Evolutionary conservation across 805 yeast species (phyloP).

Genomic region (Lipomyces orientalis): DNA sequence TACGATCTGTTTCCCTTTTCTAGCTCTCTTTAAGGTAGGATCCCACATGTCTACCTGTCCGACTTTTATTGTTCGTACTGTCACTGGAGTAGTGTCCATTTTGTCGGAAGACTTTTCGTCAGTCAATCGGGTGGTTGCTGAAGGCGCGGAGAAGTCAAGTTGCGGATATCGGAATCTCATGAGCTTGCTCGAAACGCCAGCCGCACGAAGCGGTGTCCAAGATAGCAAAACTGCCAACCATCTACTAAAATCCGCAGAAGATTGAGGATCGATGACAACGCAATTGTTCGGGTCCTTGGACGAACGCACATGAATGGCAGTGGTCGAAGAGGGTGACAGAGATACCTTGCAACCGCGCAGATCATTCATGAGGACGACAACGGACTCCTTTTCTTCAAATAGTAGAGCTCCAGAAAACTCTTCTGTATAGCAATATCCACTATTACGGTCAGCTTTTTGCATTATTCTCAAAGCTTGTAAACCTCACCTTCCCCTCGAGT

Average conservation of each 20-base stretch:
- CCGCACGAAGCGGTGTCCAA: constrained; percentile 35
- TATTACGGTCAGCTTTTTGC: neutral
- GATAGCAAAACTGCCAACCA: constrained; percentile 34
- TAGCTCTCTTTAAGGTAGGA: constrained; percentile 14
- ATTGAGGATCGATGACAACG: constrained; percentile 25
- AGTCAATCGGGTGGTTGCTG: constrained; percentile 2
- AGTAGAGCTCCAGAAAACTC: constrained; percentile 35
- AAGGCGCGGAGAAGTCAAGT: constrained; percentile 18
- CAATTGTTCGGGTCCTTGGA: constrained; percentile 25
- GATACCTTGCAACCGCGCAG: constrained; percentile 35
- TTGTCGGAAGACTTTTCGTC: neutral
- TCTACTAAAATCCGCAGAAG: constrained; percentile 23
- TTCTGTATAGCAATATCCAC: constrained; percentile 34
- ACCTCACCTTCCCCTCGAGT: constrained; percentile 28
- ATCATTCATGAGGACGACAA: constrained; percentile 25
- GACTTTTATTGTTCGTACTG: constrained; percentile 33
- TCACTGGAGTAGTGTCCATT: neutral
- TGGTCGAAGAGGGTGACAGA: constrained; percentile 22
- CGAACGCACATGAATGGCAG: constrained; percentile 27
- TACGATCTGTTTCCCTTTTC: constrained; percentile 12
- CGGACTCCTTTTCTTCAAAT: constrained; percentile 20
- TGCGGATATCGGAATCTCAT: constrained; percentile 32
- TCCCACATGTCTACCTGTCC: constrained; percentile 35
- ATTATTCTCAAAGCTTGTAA: neutral
- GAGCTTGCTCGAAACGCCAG: constrained; percentile 28